Evolutionary conservation across 2,329 filamentous ascomycete genomes (phyloP).

Genomic region (Monilinia fructigena): DNA sequence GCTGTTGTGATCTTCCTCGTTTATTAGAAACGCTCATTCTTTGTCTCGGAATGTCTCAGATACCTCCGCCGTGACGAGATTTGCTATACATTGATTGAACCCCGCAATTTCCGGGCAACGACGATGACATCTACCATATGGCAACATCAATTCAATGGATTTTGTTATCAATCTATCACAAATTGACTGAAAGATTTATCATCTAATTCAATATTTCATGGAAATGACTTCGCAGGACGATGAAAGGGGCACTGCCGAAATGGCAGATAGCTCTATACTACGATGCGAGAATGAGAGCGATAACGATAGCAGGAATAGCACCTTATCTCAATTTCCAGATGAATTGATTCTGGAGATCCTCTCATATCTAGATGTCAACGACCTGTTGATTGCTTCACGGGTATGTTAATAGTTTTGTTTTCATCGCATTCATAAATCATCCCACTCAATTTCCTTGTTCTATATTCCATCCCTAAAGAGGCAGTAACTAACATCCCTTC

Average conservation of each 20-base stretch:
- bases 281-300: neutral
- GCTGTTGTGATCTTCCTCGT: neutral
- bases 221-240: conserved; percentile 1
- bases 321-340: conserved; percentile 19
- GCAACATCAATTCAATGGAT: conserved; percentile 2
- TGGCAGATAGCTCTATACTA: neutral
- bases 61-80: conserved; percentile 13
- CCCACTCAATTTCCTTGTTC: no score
- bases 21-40: conserved; percentile 8
- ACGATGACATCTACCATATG: neutral
- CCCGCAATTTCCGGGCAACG: conserved; percentile 14
- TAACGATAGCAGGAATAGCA: conserved; percentile 6
- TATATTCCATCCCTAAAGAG: neutral
- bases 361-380: conserved; percentile 47
- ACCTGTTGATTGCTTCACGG: conserved; percentile 34
- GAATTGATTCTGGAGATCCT: conserved; percentile 48
- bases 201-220: neutral
- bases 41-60: conserved; percentile 23
- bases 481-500: neutral
- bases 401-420: neutral
- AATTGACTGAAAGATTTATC: neutral
- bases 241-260: neutral
- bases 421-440: no score
- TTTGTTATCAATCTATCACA: neutral
- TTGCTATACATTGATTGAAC: conserved; percentile 17